Evolutionary conservation across 2,329 filamentous ascomycete genomes (phyloP).

Genomic region (Pestalotiopsis sp.): DNA sequence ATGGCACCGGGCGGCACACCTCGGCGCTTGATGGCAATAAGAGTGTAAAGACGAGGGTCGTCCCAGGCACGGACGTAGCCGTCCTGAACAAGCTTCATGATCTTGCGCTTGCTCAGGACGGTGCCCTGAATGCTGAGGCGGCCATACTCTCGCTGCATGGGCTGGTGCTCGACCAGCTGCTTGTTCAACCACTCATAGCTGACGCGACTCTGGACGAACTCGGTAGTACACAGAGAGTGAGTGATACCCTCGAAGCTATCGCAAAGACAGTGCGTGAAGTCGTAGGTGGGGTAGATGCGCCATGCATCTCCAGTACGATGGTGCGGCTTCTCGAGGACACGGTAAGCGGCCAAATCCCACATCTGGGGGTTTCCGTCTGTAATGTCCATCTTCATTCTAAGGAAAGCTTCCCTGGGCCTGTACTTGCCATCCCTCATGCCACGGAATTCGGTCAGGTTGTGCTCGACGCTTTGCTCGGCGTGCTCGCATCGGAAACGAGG

Average conservation of each 20-base stretch:
- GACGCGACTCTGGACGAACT: conserved; percentile 81
- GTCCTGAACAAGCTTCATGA: conserved; percentile 76
- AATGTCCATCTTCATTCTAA: conserved; percentile 93
- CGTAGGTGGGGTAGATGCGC: conserved; percentile 95
- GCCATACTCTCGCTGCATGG: conserved; percentile 88
- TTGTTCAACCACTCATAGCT: conserved; percentile 93
- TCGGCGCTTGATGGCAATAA: conserved; percentile 80
- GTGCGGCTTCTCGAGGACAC: conserved; percentile 72
- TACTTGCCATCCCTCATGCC: conserved; percentile 93
- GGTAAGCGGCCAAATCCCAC: conserved; percentile 84
- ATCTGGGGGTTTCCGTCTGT: conserved; percentile 86
- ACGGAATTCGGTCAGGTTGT: conserved; percentile 80
- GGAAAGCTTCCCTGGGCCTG: conserved; percentile 76
- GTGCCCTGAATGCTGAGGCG: conserved; percentile 80
- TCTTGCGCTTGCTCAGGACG: conserved; percentile 83
- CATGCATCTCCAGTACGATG: conserved; percentile 80
- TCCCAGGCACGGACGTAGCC: conserved; percentile 87
- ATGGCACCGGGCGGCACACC: conserved; percentile 89
- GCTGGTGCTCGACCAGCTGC: conserved; percentile 78
- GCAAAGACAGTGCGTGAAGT: conserved; percentile 87
- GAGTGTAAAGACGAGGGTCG: conserved; percentile 85
- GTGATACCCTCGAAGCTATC: conserved; percentile 93
- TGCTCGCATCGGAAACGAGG: conserved; percentile 81
- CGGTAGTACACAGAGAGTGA: conserved; percentile 89
- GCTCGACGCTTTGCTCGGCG: conserved; percentile 71